Conservation (phyloP, 2,329 filamentous ascomycete species). For the Magnaporthiopsis rhizophila region DNA sequence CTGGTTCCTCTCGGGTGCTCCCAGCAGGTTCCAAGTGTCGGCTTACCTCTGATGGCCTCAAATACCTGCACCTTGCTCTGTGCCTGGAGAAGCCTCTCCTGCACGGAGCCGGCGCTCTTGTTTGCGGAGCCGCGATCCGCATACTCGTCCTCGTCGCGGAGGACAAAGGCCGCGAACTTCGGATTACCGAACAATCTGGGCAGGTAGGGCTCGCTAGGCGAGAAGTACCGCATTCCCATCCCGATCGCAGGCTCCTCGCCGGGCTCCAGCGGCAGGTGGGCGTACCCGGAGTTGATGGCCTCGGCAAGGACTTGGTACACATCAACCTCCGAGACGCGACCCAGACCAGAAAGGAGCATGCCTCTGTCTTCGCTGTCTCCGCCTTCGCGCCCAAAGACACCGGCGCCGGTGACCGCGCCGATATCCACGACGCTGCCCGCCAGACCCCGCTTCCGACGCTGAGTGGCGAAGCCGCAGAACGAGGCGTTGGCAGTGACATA, state of each 20-base stretch:
- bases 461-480: conserved; percentile 23
- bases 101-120: background rate
- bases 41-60: no score
- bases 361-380: background rate
- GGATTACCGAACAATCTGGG: conserved; percentile 9
- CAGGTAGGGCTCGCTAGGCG: conserved; percentile 8
- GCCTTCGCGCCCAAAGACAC: conserved; percentile 18
- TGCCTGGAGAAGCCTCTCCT: no score
- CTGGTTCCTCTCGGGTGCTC: no score
- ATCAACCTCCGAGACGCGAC: conserved; percentile 1
- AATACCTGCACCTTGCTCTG: no score
- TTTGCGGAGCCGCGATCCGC: conserved; percentile 7
- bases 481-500: conserved; percentile 34
- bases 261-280: background rate
- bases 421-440: conserved; percentile 25
- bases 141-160: conserved; percentile 8
- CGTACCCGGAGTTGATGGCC: conserved; percentile 12
- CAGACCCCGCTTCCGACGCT: conserved; percentile 24
- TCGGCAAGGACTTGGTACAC: conserved; percentile 8
- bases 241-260: conserved; percentile 10
- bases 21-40: no score
- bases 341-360: background rate
- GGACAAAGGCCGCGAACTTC: conserved; percentile 12
- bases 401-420: conserved; percentile 23
- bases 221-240: conserved; percentile 9